Conservation (phyloP, 257 asterid genomes). For the Echium plantagineum region DNA sequence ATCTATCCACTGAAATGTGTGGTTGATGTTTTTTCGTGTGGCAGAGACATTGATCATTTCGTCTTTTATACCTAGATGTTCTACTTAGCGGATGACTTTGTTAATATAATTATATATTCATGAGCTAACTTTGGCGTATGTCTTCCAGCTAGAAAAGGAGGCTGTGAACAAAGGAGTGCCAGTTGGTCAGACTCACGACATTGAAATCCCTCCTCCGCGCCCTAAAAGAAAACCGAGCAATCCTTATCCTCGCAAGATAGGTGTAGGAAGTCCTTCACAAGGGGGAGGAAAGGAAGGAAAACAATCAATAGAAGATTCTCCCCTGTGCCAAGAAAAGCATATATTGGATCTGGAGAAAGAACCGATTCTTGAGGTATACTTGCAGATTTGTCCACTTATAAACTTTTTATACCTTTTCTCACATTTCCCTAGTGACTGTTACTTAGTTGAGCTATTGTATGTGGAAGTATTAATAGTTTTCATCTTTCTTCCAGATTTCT, state of each 20-base stretch:
- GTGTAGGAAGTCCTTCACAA: constrained; percentile 34
- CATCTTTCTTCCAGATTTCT: constrained; percentile 31
- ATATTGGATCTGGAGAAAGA: constrained; percentile 45
- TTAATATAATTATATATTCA: not conserved
- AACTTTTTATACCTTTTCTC: not conserved
- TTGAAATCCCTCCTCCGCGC: constrained; percentile 97
- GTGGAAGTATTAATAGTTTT: not conserved
- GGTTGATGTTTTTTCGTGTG: no score
- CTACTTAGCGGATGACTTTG: not conserved
- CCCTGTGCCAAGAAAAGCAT: constrained; percentile 30
- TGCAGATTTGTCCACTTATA: not conserved
- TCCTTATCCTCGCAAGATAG: constrained; percentile 87
- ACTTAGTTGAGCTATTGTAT: not conserved
- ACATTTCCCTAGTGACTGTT: not conserved
- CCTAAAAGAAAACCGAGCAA: constrained; percentile 90
- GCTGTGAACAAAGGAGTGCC: constrained; percentile 74
- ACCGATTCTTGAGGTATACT: constrained; percentile 49
- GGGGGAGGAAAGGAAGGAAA: constrained; percentile 53
- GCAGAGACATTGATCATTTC: no score
- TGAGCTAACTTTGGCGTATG: constrained; percentile 10
- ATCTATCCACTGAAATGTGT: no score
- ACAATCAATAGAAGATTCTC: constrained; percentile 25
- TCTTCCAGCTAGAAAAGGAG: constrained; percentile 84
- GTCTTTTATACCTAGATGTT: not conserved
- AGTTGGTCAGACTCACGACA: constrained; percentile 60